These are phyloP conservation scores for Rhodofomes roseus DNA, from an alignment of 1,284 basidiomycete genomes.

Conservation along the genomic window DNA sequence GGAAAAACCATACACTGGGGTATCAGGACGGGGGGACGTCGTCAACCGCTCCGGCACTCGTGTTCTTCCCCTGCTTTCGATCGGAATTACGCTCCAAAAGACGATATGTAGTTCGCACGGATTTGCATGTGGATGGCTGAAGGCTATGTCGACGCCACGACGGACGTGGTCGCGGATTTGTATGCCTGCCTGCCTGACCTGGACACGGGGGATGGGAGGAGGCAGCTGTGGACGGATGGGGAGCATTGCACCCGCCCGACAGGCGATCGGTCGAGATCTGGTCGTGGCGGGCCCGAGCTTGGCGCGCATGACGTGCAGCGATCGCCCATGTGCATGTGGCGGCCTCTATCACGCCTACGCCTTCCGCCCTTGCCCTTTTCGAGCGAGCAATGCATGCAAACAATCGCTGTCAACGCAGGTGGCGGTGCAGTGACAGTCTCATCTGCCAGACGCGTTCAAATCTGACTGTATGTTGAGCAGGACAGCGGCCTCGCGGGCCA, in stretches of 20 bases:
- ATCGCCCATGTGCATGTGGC: not conserved
- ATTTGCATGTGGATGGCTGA: too few species aligned
- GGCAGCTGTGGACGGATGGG: too few species aligned
- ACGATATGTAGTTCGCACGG: too few species aligned
- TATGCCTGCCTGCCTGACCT: too few species aligned
- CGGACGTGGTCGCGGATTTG: not conserved
- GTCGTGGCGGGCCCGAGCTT: not conserved
- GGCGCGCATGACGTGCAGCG: not conserved
- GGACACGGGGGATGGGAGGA: too few species aligned
- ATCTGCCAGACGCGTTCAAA: too few species aligned
- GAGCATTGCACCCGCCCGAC: not conserved
- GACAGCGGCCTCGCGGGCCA: too few species aligned
- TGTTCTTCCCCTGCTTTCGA: not conserved
- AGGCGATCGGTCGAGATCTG: not conserved
- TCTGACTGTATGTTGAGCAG: too few species aligned
- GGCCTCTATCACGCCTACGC: not conserved
- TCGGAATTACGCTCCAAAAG: not conserved
- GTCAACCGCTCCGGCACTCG: not conserved
- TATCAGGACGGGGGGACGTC: not conserved
- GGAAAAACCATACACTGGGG: too few species aligned
- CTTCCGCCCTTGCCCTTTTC: not conserved
- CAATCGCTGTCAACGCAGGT: too few species aligned
- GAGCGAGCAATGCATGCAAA: not conserved
- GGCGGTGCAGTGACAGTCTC: too few species aligned
- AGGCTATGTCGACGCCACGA: not conserved